Conservation (phyloP, 2,329 filamentous ascomycete species). For the Nothopassalora personata region DNA sequence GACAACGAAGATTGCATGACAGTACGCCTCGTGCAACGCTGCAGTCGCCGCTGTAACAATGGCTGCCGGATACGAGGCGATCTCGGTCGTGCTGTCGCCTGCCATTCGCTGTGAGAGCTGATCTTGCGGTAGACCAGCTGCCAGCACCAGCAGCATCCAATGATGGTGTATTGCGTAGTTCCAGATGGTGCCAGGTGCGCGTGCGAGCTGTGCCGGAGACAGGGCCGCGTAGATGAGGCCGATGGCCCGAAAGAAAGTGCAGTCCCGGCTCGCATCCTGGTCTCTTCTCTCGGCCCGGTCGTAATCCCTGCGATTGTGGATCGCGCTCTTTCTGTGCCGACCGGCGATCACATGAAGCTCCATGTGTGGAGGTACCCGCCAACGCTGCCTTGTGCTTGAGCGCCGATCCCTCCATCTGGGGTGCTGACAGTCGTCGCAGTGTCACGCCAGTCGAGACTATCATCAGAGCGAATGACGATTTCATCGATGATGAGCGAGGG, state of each 20-base stretch:
- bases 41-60: slow-evolving; percentile 9
- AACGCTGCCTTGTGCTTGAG: too few relatives aligned
- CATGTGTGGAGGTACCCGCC: too few relatives aligned
- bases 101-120: slow-evolving; percentile 8
- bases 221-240: not conserved
- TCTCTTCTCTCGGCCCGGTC: not conserved
- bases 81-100: slow-evolving; percentile 5
- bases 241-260: not conserved
- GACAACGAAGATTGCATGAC: slow-evolving; percentile 15
- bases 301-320: not conserved
- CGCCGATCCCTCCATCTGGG: too few relatives aligned
- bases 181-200: too few relatives aligned
- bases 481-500: slow-evolving; percentile 41
- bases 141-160: slow-evolving; percentile 1
- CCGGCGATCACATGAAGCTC: too few relatives aligned
- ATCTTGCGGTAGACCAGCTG: slow-evolving; percentile 12
- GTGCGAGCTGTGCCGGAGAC: not conserved
- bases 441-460: slow-evolving; percentile 42
- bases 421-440: slow-evolving; percentile 20
- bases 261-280: not conserved
- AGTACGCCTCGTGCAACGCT: slow-evolving; percentile 9
- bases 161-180: too few relatives aligned
- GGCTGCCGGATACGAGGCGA: slow-evolving; percentile 4
- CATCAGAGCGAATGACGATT: slow-evolving; percentile 43
- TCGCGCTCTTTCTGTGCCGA: not conserved